Base-by-base conservation (phyloP, 768 basidiomycete species). In the Kwoniella dendrophila region DNA sequence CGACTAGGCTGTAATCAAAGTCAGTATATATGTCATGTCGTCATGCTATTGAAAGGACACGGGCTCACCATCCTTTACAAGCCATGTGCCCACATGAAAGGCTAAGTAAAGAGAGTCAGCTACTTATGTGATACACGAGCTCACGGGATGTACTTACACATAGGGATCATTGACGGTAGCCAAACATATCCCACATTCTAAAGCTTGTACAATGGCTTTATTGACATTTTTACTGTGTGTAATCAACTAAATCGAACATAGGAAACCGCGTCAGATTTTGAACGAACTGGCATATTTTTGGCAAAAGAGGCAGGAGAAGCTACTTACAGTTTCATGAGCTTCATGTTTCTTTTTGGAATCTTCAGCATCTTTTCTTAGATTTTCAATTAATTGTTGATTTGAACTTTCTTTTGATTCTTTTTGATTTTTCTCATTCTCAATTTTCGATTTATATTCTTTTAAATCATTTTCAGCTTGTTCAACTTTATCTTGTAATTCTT, bases 41-140 rank as follows among this genome's bases (percentile, higher is more conserved):
- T n/a, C n/a, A n/a, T n/a, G n/a, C n/a, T n/a, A 10, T 24, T 10
- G 24, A 33, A 11, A 27, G 22, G 12, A 29, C 40, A 12, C 22
- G 24, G 22, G 59, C 74, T 69, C 40, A 75, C 74, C 74, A 76
- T 18, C 47, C 49, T 36, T 63, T 66, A 36, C 74, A 76, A 4
- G 70, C 74, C 22, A 68, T 63, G 58, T 76, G 74, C 2, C 74
- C 74, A 43, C 74, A 76, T 4, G 71, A 64, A 3, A 70, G n/a
- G n/a, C n/a, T n/a, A n/a, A n/a, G n/a, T n/a, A n/a, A n/a, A n/a
- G n/a, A n/a, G n/a, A n/a, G n/a, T n/a, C n/a, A n/a, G n/a, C n/a
- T n/a, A 16, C 32, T 33, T 22, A n/a, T 16, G 34, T 36, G 1
- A 14, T 26, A 43, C 10, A 8, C 11, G 22, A 11, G 20, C 4